A percentile compares a stretch with the other conserved stretches of the same genome.
Conservation (phyloP, 441 rosid species). For the Euphorbia celastroides region DNA sequence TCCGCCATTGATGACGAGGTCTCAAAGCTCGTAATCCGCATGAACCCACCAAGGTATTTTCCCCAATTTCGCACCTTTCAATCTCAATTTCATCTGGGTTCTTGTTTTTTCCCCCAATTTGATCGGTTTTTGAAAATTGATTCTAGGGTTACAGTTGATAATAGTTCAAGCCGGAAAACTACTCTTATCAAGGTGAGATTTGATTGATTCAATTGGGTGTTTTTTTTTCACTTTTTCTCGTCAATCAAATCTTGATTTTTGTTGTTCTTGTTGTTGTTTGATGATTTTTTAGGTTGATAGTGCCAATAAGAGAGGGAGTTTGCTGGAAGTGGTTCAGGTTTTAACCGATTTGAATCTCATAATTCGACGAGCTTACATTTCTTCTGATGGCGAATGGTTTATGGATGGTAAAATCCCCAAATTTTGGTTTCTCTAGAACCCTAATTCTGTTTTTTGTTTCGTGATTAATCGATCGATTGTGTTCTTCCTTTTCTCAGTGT, state of each 20-base stretch:
- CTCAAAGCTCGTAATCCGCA: slow-evolving; percentile 63
- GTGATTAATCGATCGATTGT: slow-evolving; percentile 15
- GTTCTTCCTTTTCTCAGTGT: slow-evolving; percentile 50
- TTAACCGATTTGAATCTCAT: slow-evolving; percentile 65
- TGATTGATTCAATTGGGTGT: slow-evolving; percentile 9
- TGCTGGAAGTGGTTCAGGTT: slow-evolving; percentile 81
- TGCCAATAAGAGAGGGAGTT: slow-evolving; percentile 72
- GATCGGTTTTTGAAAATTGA: slow-evolving; percentile 14
- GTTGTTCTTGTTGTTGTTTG: slow-evolving; percentile 7
- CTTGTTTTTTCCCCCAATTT: slow-evolving; percentile 5
- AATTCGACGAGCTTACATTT: slow-evolving; percentile 72
- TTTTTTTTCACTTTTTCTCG: not conserved
- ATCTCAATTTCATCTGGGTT: slow-evolving; percentile 14
- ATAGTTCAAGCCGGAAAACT: slow-evolving; percentile 47
- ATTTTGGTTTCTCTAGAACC: slow-evolving; percentile 8
- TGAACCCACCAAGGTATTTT: slow-evolving; percentile 71
- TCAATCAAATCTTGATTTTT: slow-evolving; percentile 4
- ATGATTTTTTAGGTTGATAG: slow-evolving; percentile 55
- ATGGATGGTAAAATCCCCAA: slow-evolving; percentile 70
- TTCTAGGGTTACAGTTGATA: slow-evolving; percentile 67
- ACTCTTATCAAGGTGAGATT: slow-evolving; percentile 72
- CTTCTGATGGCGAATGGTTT: slow-evolving; percentile 88
- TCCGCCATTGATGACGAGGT: slow-evolving; percentile 55
- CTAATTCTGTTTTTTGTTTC: slow-evolving; percentile 1
- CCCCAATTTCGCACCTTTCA: not conserved